phyloP scores from a whole-genome alignment of 139 green algal species.

The Chlorella sp. region DNA sequence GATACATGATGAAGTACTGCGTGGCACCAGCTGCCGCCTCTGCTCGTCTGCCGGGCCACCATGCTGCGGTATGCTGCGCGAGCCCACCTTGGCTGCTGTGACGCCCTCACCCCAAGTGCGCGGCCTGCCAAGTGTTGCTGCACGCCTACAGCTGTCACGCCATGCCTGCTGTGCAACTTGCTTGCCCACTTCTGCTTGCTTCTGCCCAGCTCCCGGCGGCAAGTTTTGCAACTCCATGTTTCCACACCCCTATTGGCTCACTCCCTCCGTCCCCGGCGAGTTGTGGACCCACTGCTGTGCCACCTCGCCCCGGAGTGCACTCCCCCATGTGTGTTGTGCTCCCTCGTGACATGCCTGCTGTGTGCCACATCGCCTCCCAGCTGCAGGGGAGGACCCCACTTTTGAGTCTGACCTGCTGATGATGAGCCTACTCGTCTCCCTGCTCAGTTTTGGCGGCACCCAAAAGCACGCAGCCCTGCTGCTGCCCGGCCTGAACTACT shows the following conservation, averaged over 20 bases:
- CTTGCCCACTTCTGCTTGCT: neutral
- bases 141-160: neutral
- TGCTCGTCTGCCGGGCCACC: neutral
- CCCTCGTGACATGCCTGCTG: neutral
- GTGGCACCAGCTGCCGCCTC: neutral
- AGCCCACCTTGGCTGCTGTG: neutral
- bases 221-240: no score
- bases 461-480: constrained; percentile 27
- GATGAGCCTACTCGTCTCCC: neutral
- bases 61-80: neutral
- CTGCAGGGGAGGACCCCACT: constrained; percentile 19
- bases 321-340: neutral
- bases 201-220: no score
- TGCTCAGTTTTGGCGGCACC: constrained; percentile 14
- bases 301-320: no score
- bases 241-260: no score
- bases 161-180: neutral
- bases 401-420: constrained; percentile 27
- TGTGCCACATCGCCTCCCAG: neutral
- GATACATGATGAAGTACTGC: no score
- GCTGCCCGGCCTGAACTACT: constrained; percentile 12
- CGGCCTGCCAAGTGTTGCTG: no score
- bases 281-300: no score
- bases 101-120: no score
- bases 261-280: no score